Evolutionary conservation across 257 asterid genomes (phyloP), one percentile per base, ranked within the genome.

Genomic region (Solanum clarkiae): DNA sequence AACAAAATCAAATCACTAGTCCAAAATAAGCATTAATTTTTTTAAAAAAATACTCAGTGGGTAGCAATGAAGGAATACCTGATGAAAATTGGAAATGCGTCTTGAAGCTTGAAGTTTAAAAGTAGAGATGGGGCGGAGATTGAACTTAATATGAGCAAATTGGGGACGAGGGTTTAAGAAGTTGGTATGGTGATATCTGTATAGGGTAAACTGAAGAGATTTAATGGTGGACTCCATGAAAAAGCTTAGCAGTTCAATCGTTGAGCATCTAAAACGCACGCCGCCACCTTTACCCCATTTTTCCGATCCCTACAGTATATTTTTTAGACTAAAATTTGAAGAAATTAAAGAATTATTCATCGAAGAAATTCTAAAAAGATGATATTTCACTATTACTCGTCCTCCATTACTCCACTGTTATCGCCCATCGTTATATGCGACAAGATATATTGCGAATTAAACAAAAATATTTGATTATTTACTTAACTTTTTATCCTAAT

Each of bases 81-180:
- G 86, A 63, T 88, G 54, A 80, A 85, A 83, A 56, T 62, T 84
- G 85, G 90, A 85, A 47, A 44, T 81, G 15, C 81, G 90, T 22
- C 86, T 70, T 42, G 88, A 82, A 20, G 82, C 84, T 29, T 75
- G 71, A 84, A 42, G 59, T 10, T 15, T 69, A 45, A 69, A 45
- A 20, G 60, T 77, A 66, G 86, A 26, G 53, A 70, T 0, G 4
- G 32, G n/a, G 0, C n/a, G 65, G 79, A 47, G 26, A 1, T 54
- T 69, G 42, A 66, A 51, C 26, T 26, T 80, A 66, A 66, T 54
- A 66, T 47, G 26, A 20, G 14, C 9, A 8, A 29, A 63, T 49
- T 55, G 85, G 22, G 80, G 32, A 15, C 9, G 16, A 83, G 20
- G 63, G 51, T 29, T 65, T 51, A 10, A 9, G 80, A 20, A 54